Percentiles rank a stretch among this genome's conserved stretches.
Conservation (phyloP, 1,284 basidiomycete species). For the Malassezia furfur region DNA sequence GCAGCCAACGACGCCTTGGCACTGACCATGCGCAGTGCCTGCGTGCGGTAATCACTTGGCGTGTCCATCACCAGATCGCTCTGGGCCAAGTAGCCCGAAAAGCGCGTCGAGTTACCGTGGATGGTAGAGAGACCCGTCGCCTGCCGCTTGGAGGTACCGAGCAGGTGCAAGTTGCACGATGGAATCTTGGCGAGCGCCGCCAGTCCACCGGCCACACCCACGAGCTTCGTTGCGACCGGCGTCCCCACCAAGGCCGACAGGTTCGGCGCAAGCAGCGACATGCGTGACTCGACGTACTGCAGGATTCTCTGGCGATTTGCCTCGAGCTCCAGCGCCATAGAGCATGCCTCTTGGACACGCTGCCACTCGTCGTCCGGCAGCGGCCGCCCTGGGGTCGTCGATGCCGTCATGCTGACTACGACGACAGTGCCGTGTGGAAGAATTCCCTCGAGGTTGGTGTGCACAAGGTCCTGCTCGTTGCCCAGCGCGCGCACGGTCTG, state of each 20-base stretch:
- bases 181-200: slow-evolving; percentile 86
- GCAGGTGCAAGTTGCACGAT: slow-evolving; percentile 87
- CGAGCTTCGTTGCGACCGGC: slow-evolving; percentile 89
- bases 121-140: slow-evolving; percentile 71
- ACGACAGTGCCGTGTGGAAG: slow-evolving; percentile 86
- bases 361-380: slow-evolving; percentile 66
- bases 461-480: slow-evolving; percentile 66
- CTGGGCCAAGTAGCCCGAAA: slow-evolving; percentile 93
- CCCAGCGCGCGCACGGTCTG: slow-evolving; percentile 78
- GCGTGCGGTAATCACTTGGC: slow-evolving; percentile 81
- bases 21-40: slow-evolving; percentile 81
- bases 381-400: slow-evolving; percentile 67
- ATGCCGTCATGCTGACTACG: slow-evolving; percentile 86
- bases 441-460: slow-evolving; percentile 67
- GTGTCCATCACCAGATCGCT: slow-evolving; percentile 74
- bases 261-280: slow-evolving; percentile 95
- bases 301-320: slow-evolving; percentile 81
- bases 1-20: slow-evolving; percentile 85
- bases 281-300: slow-evolving; percentile 95
- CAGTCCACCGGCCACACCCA: slow-evolving; percentile 91
- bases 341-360: slow-evolving; percentile 72
- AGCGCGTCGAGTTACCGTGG: slow-evolving; percentile 54
- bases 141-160: slow-evolving; percentile 85
- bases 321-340: slow-evolving; percentile 76
- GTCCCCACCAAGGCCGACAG: slow-evolving; percentile 95